A percentile compares a stretch with the other conserved stretches of the same genome.
phyloP scores from a whole-genome alignment of 2,329 filamentous ascomycete species.

The Colletotrichum noveboracense region DNA sequence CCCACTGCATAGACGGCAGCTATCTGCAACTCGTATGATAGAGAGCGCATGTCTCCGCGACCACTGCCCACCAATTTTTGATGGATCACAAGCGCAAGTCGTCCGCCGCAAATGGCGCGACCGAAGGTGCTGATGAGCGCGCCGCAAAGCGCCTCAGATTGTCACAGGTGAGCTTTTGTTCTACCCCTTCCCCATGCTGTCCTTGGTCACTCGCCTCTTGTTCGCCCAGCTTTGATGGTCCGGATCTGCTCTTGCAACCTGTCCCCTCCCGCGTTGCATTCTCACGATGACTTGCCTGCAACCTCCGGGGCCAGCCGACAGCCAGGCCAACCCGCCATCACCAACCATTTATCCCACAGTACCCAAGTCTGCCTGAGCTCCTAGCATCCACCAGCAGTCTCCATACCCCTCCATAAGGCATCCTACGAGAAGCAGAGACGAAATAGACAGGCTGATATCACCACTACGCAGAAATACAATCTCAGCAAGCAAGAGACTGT shows the following conservation, averaged over 20 bases:
- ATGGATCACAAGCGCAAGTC: slow-evolving; percentile 67
- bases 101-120: slow-evolving; percentile 45
- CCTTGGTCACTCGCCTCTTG: background rate
- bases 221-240: background rate
- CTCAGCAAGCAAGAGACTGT: slow-evolving; percentile 63
- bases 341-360: background rate
- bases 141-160: slow-evolving; percentile 61
- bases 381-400: background rate
- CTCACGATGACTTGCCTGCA: background rate
- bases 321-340: background rate
- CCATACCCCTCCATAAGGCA: background rate
- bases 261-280: background rate
- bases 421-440: background rate
- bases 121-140: slow-evolving; percentile 54
- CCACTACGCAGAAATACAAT: slow-evolving; percentile 45
- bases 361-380: background rate
- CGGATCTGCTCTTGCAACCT: background rate
- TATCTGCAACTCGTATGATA: background rate
- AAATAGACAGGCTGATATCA: background rate
- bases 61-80: background rate
- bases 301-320: background rate
- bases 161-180: slow-evolving; percentile 46
- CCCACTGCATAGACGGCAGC: background rate
- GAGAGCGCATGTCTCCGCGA: slow-evolving; percentile 13
- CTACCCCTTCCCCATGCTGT: slow-evolving; percentile 10